Evolutionary conservation across 2,329 filamentous ascomycete species (phyloP), one percentile per base, ranked within the genome.

Genomic region (Exserohilum turcica): DNA sequence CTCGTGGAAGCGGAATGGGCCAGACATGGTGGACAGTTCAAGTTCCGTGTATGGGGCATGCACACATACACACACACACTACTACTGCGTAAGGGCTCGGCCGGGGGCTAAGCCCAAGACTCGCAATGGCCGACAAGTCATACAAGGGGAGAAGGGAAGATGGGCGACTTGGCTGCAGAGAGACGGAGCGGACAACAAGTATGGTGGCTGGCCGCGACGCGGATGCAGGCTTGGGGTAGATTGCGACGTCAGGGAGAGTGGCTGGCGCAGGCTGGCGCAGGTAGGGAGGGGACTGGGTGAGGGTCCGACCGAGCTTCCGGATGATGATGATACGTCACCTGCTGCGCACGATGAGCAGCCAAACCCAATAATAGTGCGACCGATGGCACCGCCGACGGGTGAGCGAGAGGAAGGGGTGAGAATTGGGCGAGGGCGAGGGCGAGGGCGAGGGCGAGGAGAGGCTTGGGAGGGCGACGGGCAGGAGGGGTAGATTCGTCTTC

Each of bases 1-100:
- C 57, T 73, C 70, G 35, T 70, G 66, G 19, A 76, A 76, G 58
- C 73, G 71, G 54, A 70, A 77, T n/a, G 74, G 75, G 37, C 73
- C 73, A 59, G 74, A 74, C 75, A 77, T 74, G 46, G 29, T 59
- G 64, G 21, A 32, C 35, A 15, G 51, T 33, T 33, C 33, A 31
- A 29, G 45, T 33, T 46, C 13, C 16, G 40, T 16, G 47, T 33
- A 24, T 45, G 24, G 40, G 40, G 21, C 36, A 13, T 47, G 46
- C 43, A 36, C 44, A 52, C 33, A 24, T 31, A 47, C 42, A 13
- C 9, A 52, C 33, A 24, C 36, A 47, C 42, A 13, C 9, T 24
- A 45, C 24, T 48, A 29, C 29, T 35, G 16, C 31, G 13, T 28
- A 38, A 24, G 19, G 36, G 44, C 49, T 44, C 43, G 39, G 43